Conservation (phyloP, 495 filamentous ascomycete species). For the Chaetomidium leptoderma region DNA sequence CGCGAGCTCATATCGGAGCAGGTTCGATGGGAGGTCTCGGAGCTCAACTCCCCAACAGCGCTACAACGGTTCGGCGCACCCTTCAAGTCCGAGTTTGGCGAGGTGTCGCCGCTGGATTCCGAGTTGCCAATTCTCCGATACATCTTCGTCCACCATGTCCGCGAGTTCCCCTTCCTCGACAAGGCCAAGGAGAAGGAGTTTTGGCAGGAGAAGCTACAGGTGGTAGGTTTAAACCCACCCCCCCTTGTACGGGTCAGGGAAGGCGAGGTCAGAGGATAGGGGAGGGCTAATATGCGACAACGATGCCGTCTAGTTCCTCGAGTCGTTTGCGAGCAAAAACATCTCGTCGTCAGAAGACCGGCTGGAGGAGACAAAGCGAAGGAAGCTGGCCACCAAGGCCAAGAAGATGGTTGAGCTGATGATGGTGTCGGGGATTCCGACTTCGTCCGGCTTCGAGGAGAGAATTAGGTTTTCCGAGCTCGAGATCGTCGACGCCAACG, state of each 20-base stretch:
- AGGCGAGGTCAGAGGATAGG: background rate
- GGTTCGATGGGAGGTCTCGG: slow-evolving; percentile 80
- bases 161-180: slow-evolving; percentile 95
- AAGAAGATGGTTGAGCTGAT: slow-evolving; percentile 95
- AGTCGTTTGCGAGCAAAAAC: slow-evolving; percentile 96
- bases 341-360: slow-evolving; percentile 96
- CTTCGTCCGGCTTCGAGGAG: slow-evolving; percentile 95
- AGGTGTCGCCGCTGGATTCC: slow-evolving; percentile 88
- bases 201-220: slow-evolving; percentile 97
- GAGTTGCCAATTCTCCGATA: slow-evolving; percentile 92
- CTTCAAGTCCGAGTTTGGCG: slow-evolving; percentile 85
- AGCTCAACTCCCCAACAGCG: slow-evolving; percentile 90
- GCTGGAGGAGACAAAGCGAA: slow-evolving; percentile 90
- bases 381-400: slow-evolving; percentile 86
- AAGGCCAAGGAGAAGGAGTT: slow-evolving; percentile 97
- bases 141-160: slow-evolving; percentile 96
- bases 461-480: slow-evolving; percentile 93
- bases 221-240: slow-evolving; percentile 70
- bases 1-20: slow-evolving; percentile 89
- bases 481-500: slow-evolving; percentile 89
- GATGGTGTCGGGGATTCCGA: slow-evolving; percentile 97
- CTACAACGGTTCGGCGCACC: slow-evolving; percentile 93
- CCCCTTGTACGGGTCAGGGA: background rate
- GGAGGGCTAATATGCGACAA: background rate
- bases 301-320: slow-evolving; percentile 66